Evolutionary conservation across 805 yeast genomes (phyloP).

Genomic region (Martiniozyma abietophila): DNA sequence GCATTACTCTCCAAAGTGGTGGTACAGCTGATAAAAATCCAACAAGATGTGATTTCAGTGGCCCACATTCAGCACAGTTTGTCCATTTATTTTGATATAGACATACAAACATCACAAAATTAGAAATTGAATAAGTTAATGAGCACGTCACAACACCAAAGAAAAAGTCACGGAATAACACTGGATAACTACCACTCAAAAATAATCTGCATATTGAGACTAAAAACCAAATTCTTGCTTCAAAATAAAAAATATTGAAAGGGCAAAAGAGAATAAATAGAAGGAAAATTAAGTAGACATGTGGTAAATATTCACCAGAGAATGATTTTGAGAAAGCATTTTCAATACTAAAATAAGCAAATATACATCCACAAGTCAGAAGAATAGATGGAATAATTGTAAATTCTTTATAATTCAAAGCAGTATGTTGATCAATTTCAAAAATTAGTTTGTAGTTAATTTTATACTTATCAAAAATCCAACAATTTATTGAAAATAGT

Average conservation of each 20-base stretch:
- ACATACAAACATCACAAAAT: slow-evolving; percentile 77
- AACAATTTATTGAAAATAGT: slow-evolving; percentile 60
- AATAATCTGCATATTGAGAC: slow-evolving; percentile 61
- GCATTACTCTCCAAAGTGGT: slow-evolving; percentile 81
- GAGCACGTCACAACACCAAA: slow-evolving; percentile 87
- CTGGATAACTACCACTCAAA: slow-evolving; percentile 84
- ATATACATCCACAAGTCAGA: slow-evolving; percentile 44
- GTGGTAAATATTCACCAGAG: slow-evolving; percentile 68
- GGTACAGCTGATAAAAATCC: slow-evolving; percentile 84
- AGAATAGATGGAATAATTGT: slow-evolving; percentile 53
- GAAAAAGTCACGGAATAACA: slow-evolving; percentile 90
- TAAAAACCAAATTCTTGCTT: slow-evolving; percentile 70
- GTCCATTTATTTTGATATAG: slow-evolving; percentile 65
- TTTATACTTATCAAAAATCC: slow-evolving; percentile 61
- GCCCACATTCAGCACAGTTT: slow-evolving; percentile 57
- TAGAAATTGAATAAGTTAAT: slow-evolving; percentile 79
- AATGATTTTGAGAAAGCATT: slow-evolving; percentile 49
- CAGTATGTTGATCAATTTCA: slow-evolving; percentile 66
- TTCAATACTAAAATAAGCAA: slow-evolving; percentile 67
- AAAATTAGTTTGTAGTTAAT: slow-evolving; percentile 88
- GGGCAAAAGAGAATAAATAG: slow-evolving; percentile 52
- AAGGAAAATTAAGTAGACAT: slow-evolving; percentile 53
- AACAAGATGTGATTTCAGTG: slow-evolving; percentile 61
- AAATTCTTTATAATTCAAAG: slow-evolving; percentile 57
- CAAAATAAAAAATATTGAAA: slow-evolving; percentile 39